Evolutionary conservation across 2,329 filamentous ascomycete species (phyloP), one percentile per base, ranked within the genome.

Genomic region (Neofusicoccum ribis): DNA sequence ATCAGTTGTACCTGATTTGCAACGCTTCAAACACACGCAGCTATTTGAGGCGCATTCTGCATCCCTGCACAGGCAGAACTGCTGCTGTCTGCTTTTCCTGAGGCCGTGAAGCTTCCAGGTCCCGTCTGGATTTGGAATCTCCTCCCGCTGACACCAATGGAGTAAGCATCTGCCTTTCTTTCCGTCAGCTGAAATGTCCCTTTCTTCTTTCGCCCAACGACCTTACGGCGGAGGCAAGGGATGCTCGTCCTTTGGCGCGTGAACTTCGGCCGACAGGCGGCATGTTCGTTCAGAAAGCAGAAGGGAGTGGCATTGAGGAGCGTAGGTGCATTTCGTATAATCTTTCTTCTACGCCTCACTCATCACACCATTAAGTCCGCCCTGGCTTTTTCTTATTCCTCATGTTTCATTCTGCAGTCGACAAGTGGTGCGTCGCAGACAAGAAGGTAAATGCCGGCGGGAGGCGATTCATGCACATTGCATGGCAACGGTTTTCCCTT

Each of bases 401-500:
- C 54, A 59, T 17, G 41, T 59, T 47, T 60, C 15, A 49, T 60
- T 59, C n/a, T 44, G 39, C 41, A 46, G 20, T 34, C 39, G 23
- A 39, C 20, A 12, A 44, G 27, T 36, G 43, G 31, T n/a, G 50
- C 50, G 37, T 39, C n/a, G 37, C 31, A 46, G 43, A 4, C 56
- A 23, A 36, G 47, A 60, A 36, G 43, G 56, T 11, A 60, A 47
- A 60, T 15, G 56, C 56, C 56, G 31, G 43, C 14, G 5, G 31
- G 11, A 47, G 20, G 11, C 56, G 56, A 60, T n/a, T 60, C 56
- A 36, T 47, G 56, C 56, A 47, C 27, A 37, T 7, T 15, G 43
- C 56, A 27, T 31, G 56, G 56, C n/a, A 60, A 39, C 41, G 56
- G 56, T 36, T 47, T 36, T 59, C 15, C 9, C n/a, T 47, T 60